These are phyloP conservation scores for Talaromyces thailandensis DNA, from an alignment of 495 filamentous ascomycete genomes.

Conservation along the genomic window DNA sequence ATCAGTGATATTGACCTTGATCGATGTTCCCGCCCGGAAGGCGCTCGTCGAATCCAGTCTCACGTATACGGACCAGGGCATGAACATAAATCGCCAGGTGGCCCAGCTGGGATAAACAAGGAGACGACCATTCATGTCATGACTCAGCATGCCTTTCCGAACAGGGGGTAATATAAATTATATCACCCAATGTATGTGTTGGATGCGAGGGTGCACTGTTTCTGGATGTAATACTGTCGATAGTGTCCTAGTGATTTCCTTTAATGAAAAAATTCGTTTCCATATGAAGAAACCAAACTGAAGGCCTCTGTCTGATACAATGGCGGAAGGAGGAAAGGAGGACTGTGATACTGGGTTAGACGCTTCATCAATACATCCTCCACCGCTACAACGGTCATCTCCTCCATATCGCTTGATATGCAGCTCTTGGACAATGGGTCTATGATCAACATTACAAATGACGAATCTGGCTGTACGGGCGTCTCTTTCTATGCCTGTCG, in stretches of 20 bases:
- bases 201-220: neutral
- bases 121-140: neutral
- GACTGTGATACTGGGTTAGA: too few species aligned
- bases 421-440: too few species aligned
- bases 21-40: neutral
- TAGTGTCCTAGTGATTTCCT: neutral
- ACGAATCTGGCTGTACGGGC: too few species aligned
- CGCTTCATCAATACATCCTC: too few species aligned
- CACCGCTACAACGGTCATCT: too few species aligned
- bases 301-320: neutral
- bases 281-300: neutral
- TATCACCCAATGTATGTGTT: neutral
- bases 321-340: too few species aligned
- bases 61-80: neutral
- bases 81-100: neutral
- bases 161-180: neutral
- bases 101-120: neutral
- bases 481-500: too few species aligned
- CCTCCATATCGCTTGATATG: too few species aligned
- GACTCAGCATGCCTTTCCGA: neutral
- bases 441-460: too few species aligned
- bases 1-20: neutral
- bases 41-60: neutral
- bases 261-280: neutral
- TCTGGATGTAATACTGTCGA: neutral